Evolutionary conservation across 2,329 filamentous ascomycete species (phyloP).

Genomic region (Alternaria arborescens): DNA sequence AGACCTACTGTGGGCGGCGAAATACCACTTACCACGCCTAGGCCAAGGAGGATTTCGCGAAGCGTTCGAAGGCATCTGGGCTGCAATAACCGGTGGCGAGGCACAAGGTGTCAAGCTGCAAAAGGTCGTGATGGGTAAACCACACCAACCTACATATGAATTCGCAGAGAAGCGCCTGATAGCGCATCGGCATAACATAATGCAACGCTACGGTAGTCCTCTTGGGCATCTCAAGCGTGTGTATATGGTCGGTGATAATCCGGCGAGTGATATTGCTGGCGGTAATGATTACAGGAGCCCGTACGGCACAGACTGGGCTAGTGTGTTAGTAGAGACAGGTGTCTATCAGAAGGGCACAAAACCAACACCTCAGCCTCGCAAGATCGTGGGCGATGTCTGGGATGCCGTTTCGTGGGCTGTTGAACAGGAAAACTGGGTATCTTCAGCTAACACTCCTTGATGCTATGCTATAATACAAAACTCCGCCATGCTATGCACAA

Average conservation of each 20-base stretch:
- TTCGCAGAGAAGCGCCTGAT: slow-evolving; percentile 81
- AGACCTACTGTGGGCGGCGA: slow-evolving; percentile 88
- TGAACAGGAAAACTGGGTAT: slow-evolving; percentile 57
- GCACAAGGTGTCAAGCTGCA: slow-evolving; percentile 63
- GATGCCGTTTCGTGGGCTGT: slow-evolving; percentile 81
- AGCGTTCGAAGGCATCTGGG: slow-evolving; percentile 82
- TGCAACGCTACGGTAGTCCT: slow-evolving; percentile 43
- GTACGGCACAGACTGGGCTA: slow-evolving; percentile 76
- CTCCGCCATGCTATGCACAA: neutral
- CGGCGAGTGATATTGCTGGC: slow-evolving; percentile 88
- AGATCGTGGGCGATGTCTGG: slow-evolving; percentile 76
- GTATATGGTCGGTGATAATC: slow-evolving; percentile 85
- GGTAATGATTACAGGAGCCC: slow-evolving; percentile 78
- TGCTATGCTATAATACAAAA: neutral
- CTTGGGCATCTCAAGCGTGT: slow-evolving; percentile 70
- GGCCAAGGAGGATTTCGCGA: slow-evolving; percentile 92
- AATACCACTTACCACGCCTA: slow-evolving; percentile 83
- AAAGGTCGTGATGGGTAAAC: slow-evolving; percentile 82
- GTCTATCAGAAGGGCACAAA: slow-evolving; percentile 69
- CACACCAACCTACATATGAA: slow-evolving; percentile 76
- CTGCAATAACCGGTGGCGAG: slow-evolving; percentile 69
- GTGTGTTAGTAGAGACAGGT: slow-evolving; percentile 80
- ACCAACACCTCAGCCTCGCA: slow-evolving; percentile 69
- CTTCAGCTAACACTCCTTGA: slow-evolving; percentile 10
- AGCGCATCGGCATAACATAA: slow-evolving; percentile 63